Percentiles rank a stretch among this genome's conserved stretches.
Conservation (phyloP, 2,329 filamentous ascomycete species). For the Nothopassalora personata region DNA sequence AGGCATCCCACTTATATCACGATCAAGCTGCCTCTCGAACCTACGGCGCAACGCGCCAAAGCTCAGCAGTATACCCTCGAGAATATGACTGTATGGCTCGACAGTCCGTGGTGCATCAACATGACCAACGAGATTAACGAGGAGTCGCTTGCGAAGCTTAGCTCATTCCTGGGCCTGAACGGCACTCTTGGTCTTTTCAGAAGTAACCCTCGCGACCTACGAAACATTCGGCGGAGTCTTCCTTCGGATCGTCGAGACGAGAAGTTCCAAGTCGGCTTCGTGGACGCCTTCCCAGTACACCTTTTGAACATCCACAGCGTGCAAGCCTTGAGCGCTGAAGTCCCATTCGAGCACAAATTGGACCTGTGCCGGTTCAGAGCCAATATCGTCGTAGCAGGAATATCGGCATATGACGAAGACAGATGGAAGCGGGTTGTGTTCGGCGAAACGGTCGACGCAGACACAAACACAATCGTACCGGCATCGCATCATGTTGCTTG, state of each 20-base stretch:
- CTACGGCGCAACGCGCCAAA: conserved; percentile 53
- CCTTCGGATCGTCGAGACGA: conserved; percentile 55
- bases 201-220: conserved; percentile 49
- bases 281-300: conserved; percentile 67
- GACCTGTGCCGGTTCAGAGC: conserved; percentile 63
- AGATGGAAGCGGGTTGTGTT: conserved; percentile 60
- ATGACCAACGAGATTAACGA: conserved; percentile 41
- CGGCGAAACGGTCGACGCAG: conserved; percentile 4
- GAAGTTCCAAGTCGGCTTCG: conserved; percentile 61
- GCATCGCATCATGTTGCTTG: conserved; percentile 52
- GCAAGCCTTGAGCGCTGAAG: conserved; percentile 53
- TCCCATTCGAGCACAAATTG: conserved; percentile 52
- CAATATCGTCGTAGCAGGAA: conserved; percentile 65
- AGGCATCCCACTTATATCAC: conserved; percentile 40
- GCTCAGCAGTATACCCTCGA: conserved; percentile 56
- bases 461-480: neutral
- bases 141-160: conserved; percentile 59
- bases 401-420: conserved; percentile 63
- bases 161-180: conserved; percentile 60
- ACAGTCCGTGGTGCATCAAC: conserved; percentile 47
- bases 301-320: conserved; percentile 62
- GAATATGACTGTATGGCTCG: conserved; percentile 61
- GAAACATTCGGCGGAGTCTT: conserved; percentile 57
- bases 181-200: conserved; percentile 65
- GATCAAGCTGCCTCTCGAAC: conserved; percentile 62